phyloP scores from a whole-genome alignment of 2,329 filamentous ascomycete species.

The Corynespora cassiicola region DNA sequence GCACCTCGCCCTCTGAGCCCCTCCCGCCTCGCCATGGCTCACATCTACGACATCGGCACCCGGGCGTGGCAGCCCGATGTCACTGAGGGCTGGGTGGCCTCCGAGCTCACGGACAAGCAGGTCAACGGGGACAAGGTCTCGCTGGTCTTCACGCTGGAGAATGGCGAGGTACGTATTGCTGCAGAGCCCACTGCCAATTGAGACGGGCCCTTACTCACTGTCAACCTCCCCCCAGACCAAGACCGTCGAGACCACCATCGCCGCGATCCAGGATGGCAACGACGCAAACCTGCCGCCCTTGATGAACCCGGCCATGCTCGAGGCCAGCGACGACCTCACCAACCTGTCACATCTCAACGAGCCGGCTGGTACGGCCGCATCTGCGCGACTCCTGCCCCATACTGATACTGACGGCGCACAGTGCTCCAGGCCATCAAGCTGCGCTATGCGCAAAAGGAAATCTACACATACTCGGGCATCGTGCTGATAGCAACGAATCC shows the following conservation, averaged over 20 bases:
- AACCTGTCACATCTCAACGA: conserved; percentile 98
- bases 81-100: conserved; percentile 96
- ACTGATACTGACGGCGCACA: conserved; percentile 51
- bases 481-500: conserved; percentile 98
- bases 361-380: conserved; percentile 77
- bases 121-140: conserved; percentile 85
- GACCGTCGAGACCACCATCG: conserved; percentile 76
- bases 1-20: too few species aligned
- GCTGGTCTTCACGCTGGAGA: conserved; percentile 87
- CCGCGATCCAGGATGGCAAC: conserved; percentile 77
- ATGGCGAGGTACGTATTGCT: conserved; percentile 75
- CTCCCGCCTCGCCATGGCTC: too few species aligned
- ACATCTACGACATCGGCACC: conserved; percentile 94
- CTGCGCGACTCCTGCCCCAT: not conserved
- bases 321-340: conserved; percentile 97
- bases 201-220: too few species aligned
- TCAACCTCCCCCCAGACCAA: conserved; percentile 71
- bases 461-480: conserved; percentile 99
- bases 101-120: conserved; percentile 87
- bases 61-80: conserved; percentile 97
- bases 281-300: conserved; percentile 84
- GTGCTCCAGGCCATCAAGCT: conserved; percentile 97
- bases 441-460: conserved; percentile 97
- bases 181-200: not conserved
- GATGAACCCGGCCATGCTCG: conserved; percentile 98